Base-by-base conservation (phyloP, 2,329 filamentous ascomycete genomes). In the Sarocladium brachiariae region DNA sequence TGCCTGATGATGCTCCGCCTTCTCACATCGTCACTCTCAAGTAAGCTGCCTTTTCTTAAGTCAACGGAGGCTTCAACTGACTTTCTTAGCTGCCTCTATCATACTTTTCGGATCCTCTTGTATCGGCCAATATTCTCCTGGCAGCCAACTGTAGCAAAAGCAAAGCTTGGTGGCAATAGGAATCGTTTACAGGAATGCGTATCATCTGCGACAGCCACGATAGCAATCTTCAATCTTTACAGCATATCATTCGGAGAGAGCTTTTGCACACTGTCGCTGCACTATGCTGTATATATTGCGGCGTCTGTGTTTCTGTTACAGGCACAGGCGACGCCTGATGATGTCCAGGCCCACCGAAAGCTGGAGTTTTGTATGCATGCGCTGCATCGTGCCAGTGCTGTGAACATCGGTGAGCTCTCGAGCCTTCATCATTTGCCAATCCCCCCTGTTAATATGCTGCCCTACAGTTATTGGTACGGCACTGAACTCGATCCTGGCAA, bases 241-340 rank as follows among this genome's bases (percentile, higher is more conserved):
- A 73, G 76, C 57, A 70, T 73, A 45, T 80, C 77, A 0, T 82
- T 81, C 52, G 76, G 76, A 27, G 76, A 80, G 49, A 70, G 69
- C 27, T 76, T 79, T 55, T 78, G 78, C 55, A 73, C 80, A 2
- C 63, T 81, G 16, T 80, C 78, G 2, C 65, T 81, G 2, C 75
- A 78, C 3, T 82, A 82, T 56, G 77, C 76, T 58, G 68, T 82
- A 25, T 82, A 82, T 55, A 82, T 78, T 19, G 78, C 78, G 3
- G 75, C 77, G 2, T 81, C 79, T 1, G 79, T 82, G 39, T 82
- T 81, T 55, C 65, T 82, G 34, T 69, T 82, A 7, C 77, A 82
- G 57, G 75, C 81, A 4, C 78, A 81, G 57, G 79, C 77, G 10
- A 72, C 72, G 41, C 72, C 75, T n/a, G 71, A 71, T 25, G 75